phyloP scores from a whole-genome alignment of 2,329 filamentous ascomycete species.

The Aspergillus aculeatinus region DNA sequence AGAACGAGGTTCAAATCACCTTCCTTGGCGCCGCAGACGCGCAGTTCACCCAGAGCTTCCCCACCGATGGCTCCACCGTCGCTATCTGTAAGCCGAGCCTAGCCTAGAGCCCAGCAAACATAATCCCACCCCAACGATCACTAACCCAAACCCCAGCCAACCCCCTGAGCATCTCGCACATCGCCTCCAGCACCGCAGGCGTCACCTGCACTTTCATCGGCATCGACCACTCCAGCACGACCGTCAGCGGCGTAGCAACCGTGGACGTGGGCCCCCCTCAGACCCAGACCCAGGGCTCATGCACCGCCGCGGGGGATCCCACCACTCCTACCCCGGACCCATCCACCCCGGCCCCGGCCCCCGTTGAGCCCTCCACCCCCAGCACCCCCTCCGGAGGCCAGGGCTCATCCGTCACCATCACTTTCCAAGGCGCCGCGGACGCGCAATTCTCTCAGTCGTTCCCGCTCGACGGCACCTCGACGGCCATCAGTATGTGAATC shows the following conservation, averaged over 20 bases:
- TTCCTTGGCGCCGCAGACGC: conserved; percentile 24
- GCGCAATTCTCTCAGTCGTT: conserved; percentile 6
- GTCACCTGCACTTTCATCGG: conserved; percentile 23
- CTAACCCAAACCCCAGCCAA: conserved; percentile 14
- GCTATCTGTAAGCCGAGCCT: conserved; percentile 16
- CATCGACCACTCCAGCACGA: conserved; percentile 20
- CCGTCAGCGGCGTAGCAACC: conserved; percentile 12
- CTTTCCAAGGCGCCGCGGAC: conserved; percentile 8
- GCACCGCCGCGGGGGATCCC: conserved; percentile 1
- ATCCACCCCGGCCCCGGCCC: too few species aligned
- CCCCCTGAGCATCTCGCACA: conserved; percentile 24
- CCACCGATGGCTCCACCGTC: conserved; percentile 13
- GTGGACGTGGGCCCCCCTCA: conserved; percentile 27
- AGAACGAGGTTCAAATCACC: conserved; percentile 10
- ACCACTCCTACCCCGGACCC: neutral
- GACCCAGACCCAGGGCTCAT: conserved; percentile 22
- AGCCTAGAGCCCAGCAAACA: neutral
- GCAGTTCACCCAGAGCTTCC: conserved; percentile 20
- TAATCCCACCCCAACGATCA: too few species aligned
- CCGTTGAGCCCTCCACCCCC: neutral
- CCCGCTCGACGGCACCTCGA: neutral
- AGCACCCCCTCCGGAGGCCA: neutral
- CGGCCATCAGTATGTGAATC: conserved; percentile 1
- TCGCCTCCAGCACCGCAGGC: conserved; percentile 8
- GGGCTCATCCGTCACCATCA: neutral